Conservation (phyloP, 108 stramenopile genomes). For the Aurantiochytrium sp. region DNA sequence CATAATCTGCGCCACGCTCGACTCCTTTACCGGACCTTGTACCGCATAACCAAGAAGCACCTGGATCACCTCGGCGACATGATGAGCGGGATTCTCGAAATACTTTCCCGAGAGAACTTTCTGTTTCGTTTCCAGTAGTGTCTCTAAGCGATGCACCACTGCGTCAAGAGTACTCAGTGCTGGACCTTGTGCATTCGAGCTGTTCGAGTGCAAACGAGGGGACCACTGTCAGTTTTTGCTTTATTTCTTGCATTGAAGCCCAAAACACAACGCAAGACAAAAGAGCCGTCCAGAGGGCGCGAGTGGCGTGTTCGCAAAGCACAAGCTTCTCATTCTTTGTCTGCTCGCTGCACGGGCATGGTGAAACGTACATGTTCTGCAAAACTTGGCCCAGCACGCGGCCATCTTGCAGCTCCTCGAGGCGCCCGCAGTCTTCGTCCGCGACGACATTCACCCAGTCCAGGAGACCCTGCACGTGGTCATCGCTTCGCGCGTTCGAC, state of each 20-base stretch:
- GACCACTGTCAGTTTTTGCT: too few species aligned
- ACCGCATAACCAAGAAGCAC: background rate
- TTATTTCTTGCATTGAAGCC: background rate
- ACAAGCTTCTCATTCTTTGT: background rate
- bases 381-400: background rate
- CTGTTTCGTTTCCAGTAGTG: background rate
- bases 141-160: background rate
- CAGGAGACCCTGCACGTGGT: background rate
- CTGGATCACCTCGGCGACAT: background rate
- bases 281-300: background rate
- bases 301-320: background rate
- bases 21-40: background rate
- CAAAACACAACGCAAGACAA: background rate
- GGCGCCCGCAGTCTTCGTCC: background rate
- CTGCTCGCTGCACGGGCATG: background rate
- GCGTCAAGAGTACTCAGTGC: background rate
- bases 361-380: background rate
- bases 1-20: background rate
- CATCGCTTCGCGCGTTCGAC: background rate
- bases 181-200: background rate
- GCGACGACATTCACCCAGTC: slow-evolving; percentile 11
- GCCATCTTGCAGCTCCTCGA: slow-evolving; percentile 9
- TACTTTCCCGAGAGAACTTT: background rate
- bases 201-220: background rate
- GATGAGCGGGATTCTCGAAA: background rate